Evolutionary conservation across 1,284 basidiomycete genomes (phyloP).

Genomic region (Melampsora americana): DNA sequence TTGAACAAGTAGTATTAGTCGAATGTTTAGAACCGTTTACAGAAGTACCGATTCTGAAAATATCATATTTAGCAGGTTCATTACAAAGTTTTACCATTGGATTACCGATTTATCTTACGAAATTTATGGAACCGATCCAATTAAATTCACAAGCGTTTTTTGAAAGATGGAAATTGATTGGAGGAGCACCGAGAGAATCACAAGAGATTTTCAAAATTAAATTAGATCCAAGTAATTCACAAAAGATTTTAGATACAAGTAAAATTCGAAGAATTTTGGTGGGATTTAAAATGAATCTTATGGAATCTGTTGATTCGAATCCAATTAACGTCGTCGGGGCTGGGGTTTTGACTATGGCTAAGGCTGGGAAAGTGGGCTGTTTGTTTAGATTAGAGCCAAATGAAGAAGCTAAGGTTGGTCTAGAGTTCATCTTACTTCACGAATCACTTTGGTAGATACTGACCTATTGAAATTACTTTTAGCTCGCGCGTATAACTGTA

Average conservation of each 20-base stretch:
- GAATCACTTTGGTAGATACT: background rate
- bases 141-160: conserved; percentile 83
- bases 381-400: conserved; percentile 90
- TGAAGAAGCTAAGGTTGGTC: conserved; percentile 77
- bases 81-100: conserved; percentile 80
- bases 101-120: conserved; percentile 79
- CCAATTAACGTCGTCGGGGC: conserved; percentile 79
- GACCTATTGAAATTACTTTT: background rate
- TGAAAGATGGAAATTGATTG: conserved; percentile 95
- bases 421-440: background rate
- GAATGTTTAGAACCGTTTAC: conserved; percentile 88
- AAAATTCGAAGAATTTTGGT: conserved; percentile 71
- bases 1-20: conserved; percentile 85
- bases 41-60: conserved; percentile 71
- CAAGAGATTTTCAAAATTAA: conserved; percentile 80
- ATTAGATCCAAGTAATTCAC: conserved; percentile 63
- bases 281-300: conserved; percentile 71
- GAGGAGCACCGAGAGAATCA: conserved; percentile 84
- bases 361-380: conserved; percentile 89
- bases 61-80: conserved; percentile 88
- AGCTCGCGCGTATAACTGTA: conserved; percentile 90
- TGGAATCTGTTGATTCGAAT: conserved; percentile 65
- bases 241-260: conserved; percentile 62
- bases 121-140: conserved; percentile 90
- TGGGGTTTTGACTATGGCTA: conserved; percentile 82